Conservation (phyloP, 257 asterid species). For the Nicotiana paniculata region DNA sequence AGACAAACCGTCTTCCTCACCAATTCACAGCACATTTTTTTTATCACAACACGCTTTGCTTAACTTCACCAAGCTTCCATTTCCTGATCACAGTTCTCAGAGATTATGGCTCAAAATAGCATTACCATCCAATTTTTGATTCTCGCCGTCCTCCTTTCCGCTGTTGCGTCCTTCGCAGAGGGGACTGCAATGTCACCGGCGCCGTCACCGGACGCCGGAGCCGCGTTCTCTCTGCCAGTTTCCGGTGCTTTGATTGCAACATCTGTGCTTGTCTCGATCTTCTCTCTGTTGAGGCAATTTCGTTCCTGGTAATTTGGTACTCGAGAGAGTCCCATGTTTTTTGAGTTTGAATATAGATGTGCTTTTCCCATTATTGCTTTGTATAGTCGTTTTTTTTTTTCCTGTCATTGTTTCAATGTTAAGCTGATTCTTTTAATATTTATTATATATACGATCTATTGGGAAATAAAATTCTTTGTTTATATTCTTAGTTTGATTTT, state of each 20-base stretch:
- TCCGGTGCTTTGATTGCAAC: background rate
- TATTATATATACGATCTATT: too few relatives aligned
- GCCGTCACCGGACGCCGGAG: background rate
- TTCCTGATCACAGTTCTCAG: background rate
- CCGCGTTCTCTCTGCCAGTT: background rate
- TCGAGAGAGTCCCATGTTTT: background rate
- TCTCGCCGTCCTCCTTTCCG: background rate
- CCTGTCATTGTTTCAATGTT: background rate
- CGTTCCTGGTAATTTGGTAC: too few relatives aligned
- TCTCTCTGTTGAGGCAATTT: background rate
- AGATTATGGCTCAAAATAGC: background rate
- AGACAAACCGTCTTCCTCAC: background rate
- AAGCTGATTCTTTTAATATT: too few relatives aligned
- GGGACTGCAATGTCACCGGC: background rate
- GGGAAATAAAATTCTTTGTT: too few relatives aligned
- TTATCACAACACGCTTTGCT: background rate
- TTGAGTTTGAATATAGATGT: background rate
- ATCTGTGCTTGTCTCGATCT: background rate
- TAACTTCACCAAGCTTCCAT: background rate
- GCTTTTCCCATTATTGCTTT: background rate
- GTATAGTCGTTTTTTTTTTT: background rate
- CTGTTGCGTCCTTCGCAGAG: background rate
- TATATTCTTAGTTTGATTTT: too few relatives aligned
- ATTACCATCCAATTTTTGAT: background rate
- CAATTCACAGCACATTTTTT: background rate